Base-by-base conservation (phyloP, 192 early-diverging fungal species). In the Coemansia erecta region DNA sequence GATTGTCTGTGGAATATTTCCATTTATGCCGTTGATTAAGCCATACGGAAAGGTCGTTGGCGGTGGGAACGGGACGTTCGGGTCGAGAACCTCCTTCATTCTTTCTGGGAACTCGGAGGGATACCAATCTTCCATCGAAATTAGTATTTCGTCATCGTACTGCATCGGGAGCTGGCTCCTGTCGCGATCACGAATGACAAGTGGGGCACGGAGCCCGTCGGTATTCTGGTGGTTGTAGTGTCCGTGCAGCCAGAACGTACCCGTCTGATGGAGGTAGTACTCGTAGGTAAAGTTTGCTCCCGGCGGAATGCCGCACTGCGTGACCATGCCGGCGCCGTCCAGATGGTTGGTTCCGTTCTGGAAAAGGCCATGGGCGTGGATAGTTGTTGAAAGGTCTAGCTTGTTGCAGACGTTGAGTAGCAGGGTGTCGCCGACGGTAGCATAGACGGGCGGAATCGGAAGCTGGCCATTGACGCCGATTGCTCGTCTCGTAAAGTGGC, bases 171-270 rank as follows among this genome's bases (percentile, higher is more conserved):
- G 14, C 12, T 41, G 6, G 31, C 51, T 53, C n/a, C 1, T 19
- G 33, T 63, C 8, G 13, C 60, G 66, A 63, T 86, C 80, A 51
- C 85, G 67, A 46, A 94, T 69, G 28, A 91, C 73, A 14, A 94
- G 43, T 7, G 90, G 79, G 1, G 80, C 73, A 52, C 87, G 85
- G 45, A 92, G 68, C 37, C 92, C 92, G 59, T 94, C 92, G 17
- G 86, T 81, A 59, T 90, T 91, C 66, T 93, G 88, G 37, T 73
- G 81, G 42, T 62, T 52, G n/a, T n/a, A n/a, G n/a, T n/a, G n/a
- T n/a, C n/a, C n/a, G n/a, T n/a, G n/a, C n/a, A n/a, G n/a, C n/a
- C 93, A 95, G 76, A 83, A 93, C 18, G 89, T 92, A 40, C 93
- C 93, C 18, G 81, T 58, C 61, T 94, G 88, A 42, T 77, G 58